phyloP scores from a whole-genome alignment of 306 rosid species.

The Astragalus membranaceus region DNA sequence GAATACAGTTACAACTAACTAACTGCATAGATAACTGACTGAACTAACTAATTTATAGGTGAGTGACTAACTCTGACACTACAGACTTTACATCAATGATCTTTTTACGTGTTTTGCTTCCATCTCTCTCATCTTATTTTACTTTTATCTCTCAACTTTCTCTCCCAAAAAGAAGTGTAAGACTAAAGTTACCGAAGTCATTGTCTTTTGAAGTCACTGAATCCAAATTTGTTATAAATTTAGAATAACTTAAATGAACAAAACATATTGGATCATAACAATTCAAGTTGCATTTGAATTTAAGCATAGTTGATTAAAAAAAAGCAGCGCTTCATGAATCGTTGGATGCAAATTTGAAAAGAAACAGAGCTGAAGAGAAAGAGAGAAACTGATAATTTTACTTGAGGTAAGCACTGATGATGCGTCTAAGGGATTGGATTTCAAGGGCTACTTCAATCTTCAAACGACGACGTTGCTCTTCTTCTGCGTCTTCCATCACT shows the following conservation, averaged over 20 bases:
- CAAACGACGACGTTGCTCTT: conserved; percentile 49
- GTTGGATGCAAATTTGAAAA: background rate
- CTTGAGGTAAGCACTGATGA: conserved; percentile 90
- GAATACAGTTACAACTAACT: background rate
- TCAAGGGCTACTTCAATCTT: conserved; percentile 90
- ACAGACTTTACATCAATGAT: too few relatives aligned
- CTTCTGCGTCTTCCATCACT: conserved; percentile 48
- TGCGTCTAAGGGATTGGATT: conserved; percentile 82
- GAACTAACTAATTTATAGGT: background rate
- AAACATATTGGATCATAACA: conserved; percentile 6
- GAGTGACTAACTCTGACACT: too few relatives aligned
- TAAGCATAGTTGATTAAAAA: background rate
- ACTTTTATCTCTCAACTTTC: too few relatives aligned
- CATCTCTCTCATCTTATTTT: too few relatives aligned
- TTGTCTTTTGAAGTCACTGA: too few relatives aligned
- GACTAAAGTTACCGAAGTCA: too few relatives aligned
- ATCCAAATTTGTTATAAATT: background rate
- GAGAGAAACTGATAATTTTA: background rate
- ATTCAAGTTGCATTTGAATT: background rate
- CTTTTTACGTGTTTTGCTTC: too few relatives aligned
- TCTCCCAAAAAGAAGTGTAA: too few relatives aligned
- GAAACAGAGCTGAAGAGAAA: background rate
- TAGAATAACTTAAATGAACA: background rate
- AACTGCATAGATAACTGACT: background rate
- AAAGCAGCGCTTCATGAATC: background rate